Conservation (phyloP, 129 eudicot genomes). For the Escallonia herrerae region DNA sequence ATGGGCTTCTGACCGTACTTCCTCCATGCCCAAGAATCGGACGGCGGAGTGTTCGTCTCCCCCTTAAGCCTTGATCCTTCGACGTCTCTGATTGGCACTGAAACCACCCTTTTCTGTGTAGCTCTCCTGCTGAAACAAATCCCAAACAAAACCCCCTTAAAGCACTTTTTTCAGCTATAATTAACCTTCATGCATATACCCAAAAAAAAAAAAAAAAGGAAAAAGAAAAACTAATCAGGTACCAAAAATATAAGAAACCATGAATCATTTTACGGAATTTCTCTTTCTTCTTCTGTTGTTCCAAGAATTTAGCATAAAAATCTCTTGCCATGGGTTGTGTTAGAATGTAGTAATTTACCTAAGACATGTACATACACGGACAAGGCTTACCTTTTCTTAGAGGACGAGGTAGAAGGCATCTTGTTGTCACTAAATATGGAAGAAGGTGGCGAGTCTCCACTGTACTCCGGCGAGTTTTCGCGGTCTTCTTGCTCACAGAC, state of each 20-base stretch:
- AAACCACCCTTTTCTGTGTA: constrained; percentile 62
- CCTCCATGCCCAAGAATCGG: constrained; percentile 98
- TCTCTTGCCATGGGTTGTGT: no score
- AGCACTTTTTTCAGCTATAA: constrained; percentile 1
- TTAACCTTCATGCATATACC: constrained; percentile 18
- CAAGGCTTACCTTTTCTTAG: constrained; percentile 55
- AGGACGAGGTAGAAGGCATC: constrained; percentile 56
- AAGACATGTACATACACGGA: not conserved
- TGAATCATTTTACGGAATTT: not conserved
- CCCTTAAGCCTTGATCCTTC: constrained; percentile 67
- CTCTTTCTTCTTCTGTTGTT: not conserved
- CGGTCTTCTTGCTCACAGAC: constrained; percentile 39
- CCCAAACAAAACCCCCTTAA: constrained; percentile 8
- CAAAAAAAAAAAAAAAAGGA: no score
- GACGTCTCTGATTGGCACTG: constrained; percentile 64
- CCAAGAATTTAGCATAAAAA: no score
- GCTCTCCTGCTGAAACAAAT: constrained; percentile 43
- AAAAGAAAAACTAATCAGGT: no score
- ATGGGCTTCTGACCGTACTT: constrained; percentile 96
- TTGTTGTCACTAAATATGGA: constrained; percentile 34
- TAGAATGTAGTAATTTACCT: no score
- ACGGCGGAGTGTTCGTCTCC: constrained; percentile 72
- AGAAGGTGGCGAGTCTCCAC: constrained; percentile 64
- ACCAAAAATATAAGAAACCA: not conserved
- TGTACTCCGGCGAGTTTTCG: constrained; percentile 53